Evolutionary conservation across 2,329 filamentous ascomycete genomes (phyloP).

Genomic region (Juglanconis sp.): DNA sequence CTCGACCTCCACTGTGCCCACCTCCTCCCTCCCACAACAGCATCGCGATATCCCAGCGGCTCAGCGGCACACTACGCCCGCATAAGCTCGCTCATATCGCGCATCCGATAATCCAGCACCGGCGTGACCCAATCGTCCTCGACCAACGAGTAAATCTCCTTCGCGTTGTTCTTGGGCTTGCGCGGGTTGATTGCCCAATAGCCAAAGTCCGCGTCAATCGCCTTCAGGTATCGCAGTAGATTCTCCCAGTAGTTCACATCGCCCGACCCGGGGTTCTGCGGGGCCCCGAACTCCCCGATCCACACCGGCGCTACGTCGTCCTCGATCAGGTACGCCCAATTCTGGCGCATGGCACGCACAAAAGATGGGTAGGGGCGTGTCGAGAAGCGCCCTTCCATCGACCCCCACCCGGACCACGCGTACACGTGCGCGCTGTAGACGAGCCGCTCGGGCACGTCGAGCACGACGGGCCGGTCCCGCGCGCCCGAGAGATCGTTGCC

Average conservation of each 20-base stretch:
- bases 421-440: constrained; percentile 70
- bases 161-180: constrained; percentile 55
- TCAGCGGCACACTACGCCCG: constrained; percentile 20
- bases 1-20: background rate
- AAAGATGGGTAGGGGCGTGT: constrained; percentile 62
- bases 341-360: constrained; percentile 56
- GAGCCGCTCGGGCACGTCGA: constrained; percentile 52
- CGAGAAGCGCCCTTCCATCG: constrained; percentile 55
- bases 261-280: constrained; percentile 48
- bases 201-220: constrained; percentile 61
- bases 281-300: constrained; percentile 66
- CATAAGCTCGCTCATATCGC: constrained; percentile 57
- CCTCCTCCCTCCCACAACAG: background rate
- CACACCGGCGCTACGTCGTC: constrained; percentile 59
- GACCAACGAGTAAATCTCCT: constrained; percentile 60
- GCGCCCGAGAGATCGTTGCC: constrained; percentile 62
- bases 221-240: constrained; percentile 55
- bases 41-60: background rate
- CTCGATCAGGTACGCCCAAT: constrained; percentile 64
- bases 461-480: constrained; percentile 50
- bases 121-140: constrained; percentile 63
- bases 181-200: constrained; percentile 70
- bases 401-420: constrained; percentile 68
- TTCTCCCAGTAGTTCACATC: constrained; percentile 66
- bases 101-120: constrained; percentile 60